A percentile compares a stretch with the other conserved stretches of the same genome.
Conservation (phyloP, 306 rosid species). For the Gastrolobium bilobum region DNA sequence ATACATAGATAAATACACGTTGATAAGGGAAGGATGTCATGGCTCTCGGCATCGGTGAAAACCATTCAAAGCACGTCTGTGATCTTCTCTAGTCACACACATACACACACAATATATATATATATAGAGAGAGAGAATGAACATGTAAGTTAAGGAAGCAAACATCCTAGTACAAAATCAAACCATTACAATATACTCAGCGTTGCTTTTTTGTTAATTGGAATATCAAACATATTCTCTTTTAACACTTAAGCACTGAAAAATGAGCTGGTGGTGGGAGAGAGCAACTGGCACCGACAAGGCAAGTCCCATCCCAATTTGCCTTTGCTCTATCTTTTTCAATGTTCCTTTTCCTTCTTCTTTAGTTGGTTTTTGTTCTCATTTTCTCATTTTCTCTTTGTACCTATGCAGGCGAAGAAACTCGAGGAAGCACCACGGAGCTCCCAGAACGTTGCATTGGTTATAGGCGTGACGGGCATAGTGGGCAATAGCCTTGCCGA, state of each 20-base stretch:
- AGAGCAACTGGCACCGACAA: slow-evolving; percentile 56
- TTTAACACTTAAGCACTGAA: not conserved
- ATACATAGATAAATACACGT: too few relatives aligned
- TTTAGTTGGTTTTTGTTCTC: not conserved
- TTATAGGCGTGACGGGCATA: slow-evolving; percentile 58
- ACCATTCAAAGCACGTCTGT: not conserved
- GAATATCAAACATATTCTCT: not conserved
- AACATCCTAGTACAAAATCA: not conserved
- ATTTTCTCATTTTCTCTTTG: not conserved
- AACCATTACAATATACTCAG: not conserved
- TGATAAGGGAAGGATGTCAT: not conserved
- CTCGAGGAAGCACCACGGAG: slow-evolving; percentile 6
- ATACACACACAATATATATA: not conserved
- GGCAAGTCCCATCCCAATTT: slow-evolving; percentile 38
- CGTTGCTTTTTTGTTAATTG: too few relatives aligned
- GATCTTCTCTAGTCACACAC: not conserved
- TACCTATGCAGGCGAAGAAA: slow-evolving; percentile 37
- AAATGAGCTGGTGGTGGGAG: slow-evolving; percentile 64
- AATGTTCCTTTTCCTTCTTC: not conserved
- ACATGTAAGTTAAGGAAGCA: not conserved
- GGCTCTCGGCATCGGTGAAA: not conserved
- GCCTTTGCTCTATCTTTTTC: not conserved
- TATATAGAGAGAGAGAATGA: not conserved
- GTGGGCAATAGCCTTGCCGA: slow-evolving; percentile 66
- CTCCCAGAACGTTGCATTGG: slow-evolving; percentile 49